Evolutionary conservation across 176 grass and related monocot species (phyloP), one percentile per base, ranked within the genome.

Genomic region (Avena atlantica): DNA sequence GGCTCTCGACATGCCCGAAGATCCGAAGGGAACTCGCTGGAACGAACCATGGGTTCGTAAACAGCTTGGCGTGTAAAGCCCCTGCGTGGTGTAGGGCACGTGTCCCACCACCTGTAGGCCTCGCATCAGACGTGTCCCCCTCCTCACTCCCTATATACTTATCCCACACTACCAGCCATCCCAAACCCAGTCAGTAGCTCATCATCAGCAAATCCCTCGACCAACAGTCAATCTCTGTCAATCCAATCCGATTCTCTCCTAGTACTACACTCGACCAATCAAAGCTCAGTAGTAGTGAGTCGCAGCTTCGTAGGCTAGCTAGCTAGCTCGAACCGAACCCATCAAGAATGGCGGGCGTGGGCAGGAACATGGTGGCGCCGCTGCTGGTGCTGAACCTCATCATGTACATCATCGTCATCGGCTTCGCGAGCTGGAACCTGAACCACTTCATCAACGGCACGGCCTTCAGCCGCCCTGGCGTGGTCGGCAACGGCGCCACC

Each of bases 361-460:
- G 64, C 24, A 13, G 64, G 64, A 67, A 67, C 64, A 36, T 67
- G 27, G 64, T 67, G 64, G 64, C 64, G 64, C 64, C 64, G 64
- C 64, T 67, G 27, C 64, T 67, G 27, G 64, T 67, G 0, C 64
- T 67, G 64, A 67, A 67, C 64, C 64, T 67, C 6, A 67, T 67
- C 64, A 67, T 67, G 64, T 67, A 67, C 64, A 67, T 67, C 64
- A 67, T 67, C 27, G 64, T 67, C 27, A 67, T 36, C 64, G 64
- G 64, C 64, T 67, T 67, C 27, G 64, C 64, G 64, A 67, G 64
- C 64, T 67, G 64, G 64, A 67, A 67, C 64, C 64, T 67, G 2
- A 67, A 67, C 64, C 64, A 67, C 64, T 67, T 67, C 64, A 67
- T 67, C 64, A 67, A 67, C 64, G 64, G 64, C 64, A 67, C 64